These are phyloP conservation scores for Aotearoamyces nothofagi DNA, from an alignment of 2,329 filamentous ascomycete species.

Conservation along the genomic window DNA sequence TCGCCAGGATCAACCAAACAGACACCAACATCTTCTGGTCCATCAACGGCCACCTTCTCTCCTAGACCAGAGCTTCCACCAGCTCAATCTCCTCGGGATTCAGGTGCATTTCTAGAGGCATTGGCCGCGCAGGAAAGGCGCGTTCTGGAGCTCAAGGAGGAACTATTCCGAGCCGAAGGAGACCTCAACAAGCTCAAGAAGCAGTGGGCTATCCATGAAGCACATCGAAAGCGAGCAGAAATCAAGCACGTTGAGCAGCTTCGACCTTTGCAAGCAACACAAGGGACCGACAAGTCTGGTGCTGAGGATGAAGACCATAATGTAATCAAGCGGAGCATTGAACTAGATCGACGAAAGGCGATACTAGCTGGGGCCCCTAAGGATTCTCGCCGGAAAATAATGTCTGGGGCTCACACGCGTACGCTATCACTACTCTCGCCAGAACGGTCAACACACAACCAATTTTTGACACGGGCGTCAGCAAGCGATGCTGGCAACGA, in stretches of 20 bases:
- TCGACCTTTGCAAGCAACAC: conserved; percentile 29
- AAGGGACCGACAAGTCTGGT: conserved; percentile 6
- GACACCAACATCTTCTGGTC: conserved; percentile 16
- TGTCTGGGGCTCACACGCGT: conserved; percentile 49
- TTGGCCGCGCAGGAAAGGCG: conserved; percentile 84
- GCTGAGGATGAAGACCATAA: conserved; percentile 12
- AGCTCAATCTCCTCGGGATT: conserved; percentile 14
- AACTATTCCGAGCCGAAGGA: conserved; percentile 67
- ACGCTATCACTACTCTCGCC: conserved; percentile 72
- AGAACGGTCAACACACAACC: conserved; percentile 14
- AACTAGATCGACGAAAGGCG: conserved; percentile 61
- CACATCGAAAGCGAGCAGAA: conserved; percentile 58
- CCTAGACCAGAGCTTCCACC: conserved; percentile 12
- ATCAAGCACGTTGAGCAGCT: conserved; percentile 43
- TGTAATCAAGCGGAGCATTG: conserved; percentile 25
- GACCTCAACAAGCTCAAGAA: conserved; percentile 67
- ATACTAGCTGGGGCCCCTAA: conserved; percentile 36
- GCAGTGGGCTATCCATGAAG: conserved; percentile 68
- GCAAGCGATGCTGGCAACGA: neutral
- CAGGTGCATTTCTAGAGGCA: conserved; percentile 55
- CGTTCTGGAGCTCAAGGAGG: conserved; percentile 82
- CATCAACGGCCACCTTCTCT: conserved; percentile 11
- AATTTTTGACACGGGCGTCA: conserved; percentile 12
- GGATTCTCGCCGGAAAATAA: conserved; percentile 41
- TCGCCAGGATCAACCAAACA: conserved; percentile 12